These are phyloP conservation scores for Juglanconis juglandina DNA, from an alignment of 2,329 filamentous ascomycete species.

Conservation along the genomic window DNA sequence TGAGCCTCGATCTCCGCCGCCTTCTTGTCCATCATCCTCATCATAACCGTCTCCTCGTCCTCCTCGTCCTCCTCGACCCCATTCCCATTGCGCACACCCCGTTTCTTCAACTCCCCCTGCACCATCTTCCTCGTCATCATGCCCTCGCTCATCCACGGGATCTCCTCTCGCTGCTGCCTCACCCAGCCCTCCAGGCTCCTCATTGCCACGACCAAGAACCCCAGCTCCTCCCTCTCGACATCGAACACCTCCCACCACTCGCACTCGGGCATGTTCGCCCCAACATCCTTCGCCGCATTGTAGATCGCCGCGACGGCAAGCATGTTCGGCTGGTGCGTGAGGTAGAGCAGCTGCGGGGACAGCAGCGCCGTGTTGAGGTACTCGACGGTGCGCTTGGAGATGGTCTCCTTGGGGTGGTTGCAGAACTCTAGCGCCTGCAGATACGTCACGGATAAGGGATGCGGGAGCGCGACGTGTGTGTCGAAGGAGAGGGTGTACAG, in stretches of 20 bases:
- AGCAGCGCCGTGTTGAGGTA: slow-evolving; percentile 85
- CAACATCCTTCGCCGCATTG: slow-evolving; percentile 74
- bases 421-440: slow-evolving; percentile 77
- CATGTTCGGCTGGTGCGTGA: slow-evolving; percentile 85
- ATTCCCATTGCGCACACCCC: slow-evolving; percentile 37
- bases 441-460: slow-evolving; percentile 85
- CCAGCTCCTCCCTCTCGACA: slow-evolving; percentile 88
- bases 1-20: slow-evolving; percentile 27
- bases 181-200: slow-evolving; percentile 73
- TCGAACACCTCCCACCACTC: slow-evolving; percentile 99
- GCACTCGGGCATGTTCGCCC: slow-evolving; percentile 73
- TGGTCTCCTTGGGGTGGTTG: slow-evolving; percentile 40
- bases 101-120: slow-evolving; percentile 56
- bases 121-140: slow-evolving; percentile 59
- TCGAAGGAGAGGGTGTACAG: slow-evolving; percentile 76
- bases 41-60: slow-evolving; percentile 29
- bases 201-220: slow-evolving; percentile 85
- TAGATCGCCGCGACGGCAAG: slow-evolving; percentile 89
- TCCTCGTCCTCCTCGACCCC: slow-evolving; percentile 23
- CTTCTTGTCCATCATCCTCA: slow-evolving; percentile 37
- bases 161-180: slow-evolving; percentile 53
- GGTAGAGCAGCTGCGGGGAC: slow-evolving; percentile 82
- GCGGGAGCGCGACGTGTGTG: slow-evolving; percentile 79
- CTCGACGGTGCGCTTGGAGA: slow-evolving; percentile 65
- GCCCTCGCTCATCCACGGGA: slow-evolving; percentile 43